Evolutionary conservation across 2,329 filamentous ascomycete species (phyloP).

Genomic region (Xylaria sp.): DNA sequence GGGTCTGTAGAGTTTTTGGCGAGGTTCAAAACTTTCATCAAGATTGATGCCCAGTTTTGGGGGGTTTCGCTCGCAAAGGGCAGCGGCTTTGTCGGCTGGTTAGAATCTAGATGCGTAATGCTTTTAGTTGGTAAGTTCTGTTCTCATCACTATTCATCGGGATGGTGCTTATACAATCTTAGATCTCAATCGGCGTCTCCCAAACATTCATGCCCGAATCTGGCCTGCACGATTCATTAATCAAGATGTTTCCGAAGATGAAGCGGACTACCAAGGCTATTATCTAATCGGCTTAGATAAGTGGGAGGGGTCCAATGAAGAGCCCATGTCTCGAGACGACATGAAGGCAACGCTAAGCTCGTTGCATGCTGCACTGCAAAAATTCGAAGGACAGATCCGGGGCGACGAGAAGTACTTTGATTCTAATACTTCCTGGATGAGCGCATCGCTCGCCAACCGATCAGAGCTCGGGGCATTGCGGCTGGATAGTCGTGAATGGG

Average conservation of each 20-base stretch:
- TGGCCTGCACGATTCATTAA: conserved; percentile 71
- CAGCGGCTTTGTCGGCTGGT: conserved; percentile 68
- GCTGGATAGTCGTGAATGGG: conserved; percentile 62
- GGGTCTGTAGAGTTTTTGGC: conserved; percentile 61
- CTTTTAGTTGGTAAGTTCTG: conserved; percentile 65
- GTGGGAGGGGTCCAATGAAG: conserved; percentile 41
- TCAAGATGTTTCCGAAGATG: conserved; percentile 41
- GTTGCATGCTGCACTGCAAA: conserved; percentile 56
- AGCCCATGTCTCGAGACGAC: conserved; percentile 53
- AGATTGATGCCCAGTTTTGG: conserved; percentile 74
- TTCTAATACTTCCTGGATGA: conserved; percentile 60
- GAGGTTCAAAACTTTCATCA: conserved; percentile 65
- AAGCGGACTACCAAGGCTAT: conserved; percentile 65
- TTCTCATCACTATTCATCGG: not conserved
- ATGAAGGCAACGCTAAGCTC: conserved; percentile 55
- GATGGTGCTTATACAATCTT: conserved; percentile 21
- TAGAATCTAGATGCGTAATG: conserved; percentile 68
- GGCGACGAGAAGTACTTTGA: conserved; percentile 62
- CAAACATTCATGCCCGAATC: conserved; percentile 64
- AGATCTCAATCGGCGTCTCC: conserved; percentile 66
- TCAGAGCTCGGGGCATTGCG: conserved; percentile 55
- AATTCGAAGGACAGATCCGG: conserved; percentile 61
- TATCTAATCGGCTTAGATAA: conserved; percentile 69
- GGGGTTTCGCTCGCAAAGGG: conserved; percentile 65
- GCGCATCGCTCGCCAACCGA: conserved; percentile 52